Conservation (phyloP, 805 yeast species). For the Starmerella powellii region DNA sequence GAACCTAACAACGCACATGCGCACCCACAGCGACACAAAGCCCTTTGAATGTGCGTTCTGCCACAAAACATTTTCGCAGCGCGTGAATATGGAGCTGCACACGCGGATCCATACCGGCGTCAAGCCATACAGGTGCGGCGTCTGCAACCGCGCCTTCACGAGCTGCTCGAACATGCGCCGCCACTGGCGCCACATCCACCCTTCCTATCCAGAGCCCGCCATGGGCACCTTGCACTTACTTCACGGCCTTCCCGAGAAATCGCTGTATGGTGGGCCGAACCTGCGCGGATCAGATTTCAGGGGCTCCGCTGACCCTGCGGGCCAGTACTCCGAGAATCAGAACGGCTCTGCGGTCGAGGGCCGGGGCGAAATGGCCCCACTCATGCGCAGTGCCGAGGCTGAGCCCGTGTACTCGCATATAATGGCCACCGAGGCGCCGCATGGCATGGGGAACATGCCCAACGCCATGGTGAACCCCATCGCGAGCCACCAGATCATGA, state of each 20-base stretch:
- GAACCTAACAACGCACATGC: slow-evolving; percentile 78
- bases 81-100: slow-evolving; percentile 80
- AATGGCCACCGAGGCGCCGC: no score
- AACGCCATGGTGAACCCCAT: no score
- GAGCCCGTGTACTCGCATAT: no score
- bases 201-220: slow-evolving; percentile 18
- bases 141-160: slow-evolving; percentile 35
- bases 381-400: no score
- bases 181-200: slow-evolving; percentile 22
- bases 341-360: no score
- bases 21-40: slow-evolving; percentile 54
- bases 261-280: slow-evolving; percentile 8
- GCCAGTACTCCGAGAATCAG: no score
- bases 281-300: neutral
- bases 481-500: no score
- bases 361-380: no score
- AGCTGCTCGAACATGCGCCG: slow-evolving; percentile 23
- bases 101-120: slow-evolving; percentile 82
- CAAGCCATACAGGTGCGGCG: slow-evolving; percentile 64
- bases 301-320: no score
- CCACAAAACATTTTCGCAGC: slow-evolving; percentile 65
- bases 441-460: no score
- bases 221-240: slow-evolving; percentile 16
- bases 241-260: slow-evolving; percentile 21
- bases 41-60: slow-evolving; percentile 77